Percentiles rank a stretch among this genome's conserved stretches.
These are phyloP conservation scores for Magnaporthiopsis poae DNA, from an alignment of 2,329 filamentous ascomycete genomes.

Conservation along the genomic window DNA sequence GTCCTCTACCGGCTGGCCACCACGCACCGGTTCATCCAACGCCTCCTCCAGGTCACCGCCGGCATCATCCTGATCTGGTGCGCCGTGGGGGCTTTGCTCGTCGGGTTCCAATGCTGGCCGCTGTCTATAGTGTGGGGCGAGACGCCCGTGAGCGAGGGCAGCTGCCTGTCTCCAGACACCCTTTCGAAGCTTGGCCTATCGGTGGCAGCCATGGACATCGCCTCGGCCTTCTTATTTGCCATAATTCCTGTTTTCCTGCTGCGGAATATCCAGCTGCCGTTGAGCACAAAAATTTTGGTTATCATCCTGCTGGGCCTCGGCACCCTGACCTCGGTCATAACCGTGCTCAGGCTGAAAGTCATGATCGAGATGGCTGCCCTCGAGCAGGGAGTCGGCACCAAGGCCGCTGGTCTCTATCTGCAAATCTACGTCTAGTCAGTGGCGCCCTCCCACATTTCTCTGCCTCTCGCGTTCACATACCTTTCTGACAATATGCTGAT, in stretches of 20 bases:
- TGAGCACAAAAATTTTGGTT: neutral
- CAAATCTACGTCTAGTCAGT: neutral
- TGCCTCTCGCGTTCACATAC: no score
- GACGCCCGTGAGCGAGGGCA: neutral
- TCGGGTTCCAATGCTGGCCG: neutral
- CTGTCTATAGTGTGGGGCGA: neutral
- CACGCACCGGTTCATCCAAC: neutral
- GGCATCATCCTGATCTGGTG: neutral
- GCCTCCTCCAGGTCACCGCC: neutral
- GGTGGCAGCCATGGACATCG: neutral
- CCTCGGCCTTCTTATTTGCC: neutral
- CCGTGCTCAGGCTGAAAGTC: neutral
- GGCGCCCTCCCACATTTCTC: neutral
- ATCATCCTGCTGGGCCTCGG: neutral
- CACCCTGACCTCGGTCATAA: neutral
- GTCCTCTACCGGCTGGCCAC: neutral
- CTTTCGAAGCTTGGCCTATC: neutral
- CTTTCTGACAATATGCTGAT: neutral
- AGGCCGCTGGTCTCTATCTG: neutral
- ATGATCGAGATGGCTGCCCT: neutral
- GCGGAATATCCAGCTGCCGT: neutral
- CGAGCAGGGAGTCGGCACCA: no score
- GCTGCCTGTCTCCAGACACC: neutral
- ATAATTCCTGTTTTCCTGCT: neutral
- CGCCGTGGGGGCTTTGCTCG: neutral